phyloP scores from a whole-genome alignment of 129 eudicot species.

The Helichrysum umbraculigerum region DNA sequence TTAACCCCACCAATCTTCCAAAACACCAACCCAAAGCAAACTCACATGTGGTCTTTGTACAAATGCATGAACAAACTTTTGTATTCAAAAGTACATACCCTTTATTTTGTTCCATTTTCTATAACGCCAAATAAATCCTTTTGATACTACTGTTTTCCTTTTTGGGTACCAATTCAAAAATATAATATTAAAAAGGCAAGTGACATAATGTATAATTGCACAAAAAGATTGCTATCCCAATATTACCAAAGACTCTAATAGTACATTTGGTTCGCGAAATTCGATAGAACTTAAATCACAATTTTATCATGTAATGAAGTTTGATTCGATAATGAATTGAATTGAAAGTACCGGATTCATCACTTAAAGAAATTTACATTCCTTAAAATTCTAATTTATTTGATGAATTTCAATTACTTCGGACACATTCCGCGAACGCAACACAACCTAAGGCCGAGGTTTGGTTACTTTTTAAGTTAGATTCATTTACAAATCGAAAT shows the following conservation, averaged over 20 bases:
- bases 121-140: conserved; percentile 10
- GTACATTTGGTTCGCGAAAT: too few species aligned
- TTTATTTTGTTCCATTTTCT: conserved; percentile 1
- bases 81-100: conserved; percentile 2
- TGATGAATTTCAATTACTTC: too few species aligned
- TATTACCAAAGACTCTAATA: neutral
- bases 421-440: too few species aligned
- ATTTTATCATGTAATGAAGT: too few species aligned
- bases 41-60: conserved; percentile 34
- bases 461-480: neutral
- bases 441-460: too few species aligned
- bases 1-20: conserved; percentile 25
- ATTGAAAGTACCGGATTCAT: too few species aligned
- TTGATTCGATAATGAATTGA: too few species aligned
- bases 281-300: too few species aligned
- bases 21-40: conserved; percentile 27
- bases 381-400: too few species aligned
- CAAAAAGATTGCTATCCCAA: neutral
- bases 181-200: neutral
- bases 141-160: neutral
- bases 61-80: conserved; percentile 39
- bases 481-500: neutral
- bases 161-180: neutral
- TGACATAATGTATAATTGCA: neutral
- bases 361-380: too few species aligned